Conservation (phyloP, 2,329 filamentous ascomycete genomes). For the Cryphonectria parasitica region DNA sequence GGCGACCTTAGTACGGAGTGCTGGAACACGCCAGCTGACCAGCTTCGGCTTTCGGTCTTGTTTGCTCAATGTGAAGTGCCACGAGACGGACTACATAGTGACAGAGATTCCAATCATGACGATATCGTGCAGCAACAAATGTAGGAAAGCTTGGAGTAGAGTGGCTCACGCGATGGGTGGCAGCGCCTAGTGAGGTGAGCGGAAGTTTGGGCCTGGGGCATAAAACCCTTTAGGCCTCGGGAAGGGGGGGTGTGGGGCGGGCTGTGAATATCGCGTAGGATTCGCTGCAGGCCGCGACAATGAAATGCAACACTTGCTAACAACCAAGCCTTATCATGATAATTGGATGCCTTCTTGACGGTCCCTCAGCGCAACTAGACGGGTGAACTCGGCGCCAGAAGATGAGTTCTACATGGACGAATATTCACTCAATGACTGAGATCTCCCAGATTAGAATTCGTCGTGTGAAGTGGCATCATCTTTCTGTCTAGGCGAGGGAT, state of each 20-base stretch:
- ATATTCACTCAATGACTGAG: not conserved
- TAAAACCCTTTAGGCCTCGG: not conserved
- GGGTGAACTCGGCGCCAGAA: not conserved
- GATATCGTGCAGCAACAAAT: not conserved
- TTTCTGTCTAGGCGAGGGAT: not conserved
- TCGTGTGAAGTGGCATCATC: not conserved
- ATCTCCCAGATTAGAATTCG: no score
- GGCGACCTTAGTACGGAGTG: not conserved
- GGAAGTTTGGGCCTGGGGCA: not conserved
- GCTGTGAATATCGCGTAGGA: not conserved
- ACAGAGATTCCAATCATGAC: not conserved
- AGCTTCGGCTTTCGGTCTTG: not conserved
- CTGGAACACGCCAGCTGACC: not conserved
- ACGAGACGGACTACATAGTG: not conserved
- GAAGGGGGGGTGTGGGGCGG: not conserved
- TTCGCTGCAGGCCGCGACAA: not conserved
- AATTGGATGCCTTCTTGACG: not conserved
- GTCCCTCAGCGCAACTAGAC: no score
- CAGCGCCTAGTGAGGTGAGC: not conserved
- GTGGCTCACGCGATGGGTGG: not conserved
- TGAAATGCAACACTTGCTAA: constrained; percentile 5
- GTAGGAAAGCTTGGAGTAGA: not conserved
- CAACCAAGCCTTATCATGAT: constrained; percentile 9
- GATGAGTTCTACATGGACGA: no score
- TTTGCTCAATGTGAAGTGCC: not conserved